These are phyloP conservation scores for Phytophthora hibernalis DNA, from an alignment of 352 stramenopile genomes.

Conservation along the genomic window DNA sequence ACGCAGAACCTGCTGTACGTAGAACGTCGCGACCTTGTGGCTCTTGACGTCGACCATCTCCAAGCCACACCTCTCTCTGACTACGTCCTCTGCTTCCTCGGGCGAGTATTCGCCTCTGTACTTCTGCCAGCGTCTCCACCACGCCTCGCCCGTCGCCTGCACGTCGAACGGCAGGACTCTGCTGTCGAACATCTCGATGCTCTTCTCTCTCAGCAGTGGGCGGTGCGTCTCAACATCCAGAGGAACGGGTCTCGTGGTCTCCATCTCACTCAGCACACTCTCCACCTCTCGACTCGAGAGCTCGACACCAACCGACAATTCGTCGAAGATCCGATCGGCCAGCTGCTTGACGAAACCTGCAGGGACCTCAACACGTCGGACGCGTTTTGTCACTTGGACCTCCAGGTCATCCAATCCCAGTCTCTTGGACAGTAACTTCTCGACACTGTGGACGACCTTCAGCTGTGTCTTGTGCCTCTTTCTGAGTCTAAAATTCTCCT, in stretches of 20 bases:
- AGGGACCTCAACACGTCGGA: conserved; percentile 29
- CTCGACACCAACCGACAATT: conserved; percentile 36
- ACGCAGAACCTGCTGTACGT: conserved; percentile 54
- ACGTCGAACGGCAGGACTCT: conserved; percentile 50
- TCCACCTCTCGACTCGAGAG: conserved; percentile 48
- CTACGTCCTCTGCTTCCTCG: conserved; percentile 39
- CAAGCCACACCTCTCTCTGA: conserved; percentile 56
- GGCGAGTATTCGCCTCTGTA: conserved; percentile 25
- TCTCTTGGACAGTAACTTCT: conserved; percentile 34
- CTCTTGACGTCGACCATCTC: conserved; percentile 56
- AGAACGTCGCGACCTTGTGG: conserved; percentile 49
- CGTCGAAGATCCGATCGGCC: conserved; percentile 34
- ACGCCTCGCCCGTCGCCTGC: conserved; percentile 37
- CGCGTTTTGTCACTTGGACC: neutral
- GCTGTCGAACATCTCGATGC: conserved; percentile 42
- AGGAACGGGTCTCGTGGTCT: conserved; percentile 26
- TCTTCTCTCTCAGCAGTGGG: conserved; percentile 30
- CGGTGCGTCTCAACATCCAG: conserved; percentile 5
- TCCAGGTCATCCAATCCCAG: conserved; percentile 1
- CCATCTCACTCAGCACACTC: conserved; percentile 36
- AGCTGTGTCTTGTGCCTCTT: conserved; percentile 16
- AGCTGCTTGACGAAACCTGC: conserved; percentile 17
- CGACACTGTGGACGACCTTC: conserved; percentile 18
- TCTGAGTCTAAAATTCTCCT: conserved; percentile 38
- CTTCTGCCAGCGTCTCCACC: conserved; percentile 41